Percentiles rank a stretch among this genome's conserved stretches.
phyloP scores from a whole-genome alignment of 1,284 basidiomycete genomes.

The Boletus semigastroideus region DNA sequence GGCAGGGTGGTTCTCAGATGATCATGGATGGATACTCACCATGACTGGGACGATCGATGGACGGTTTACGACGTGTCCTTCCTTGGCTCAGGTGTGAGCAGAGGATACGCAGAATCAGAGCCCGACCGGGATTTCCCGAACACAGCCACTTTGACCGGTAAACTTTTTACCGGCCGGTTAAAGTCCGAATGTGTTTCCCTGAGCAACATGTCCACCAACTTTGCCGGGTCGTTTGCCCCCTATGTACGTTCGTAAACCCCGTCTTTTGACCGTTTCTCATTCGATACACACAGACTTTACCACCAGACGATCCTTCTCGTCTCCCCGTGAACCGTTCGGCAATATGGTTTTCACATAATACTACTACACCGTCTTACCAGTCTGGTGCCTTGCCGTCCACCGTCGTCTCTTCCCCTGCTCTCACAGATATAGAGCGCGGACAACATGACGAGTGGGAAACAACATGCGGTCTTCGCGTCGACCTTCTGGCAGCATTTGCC shows the following conservation, averaged over 20 bases:
- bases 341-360: constrained; percentile 54
- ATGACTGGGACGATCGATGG: constrained; percentile 21
- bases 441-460: constrained; percentile 72
- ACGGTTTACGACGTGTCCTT: constrained; percentile 21
- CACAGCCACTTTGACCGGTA: constrained; percentile 24
- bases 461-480: constrained; percentile 63
- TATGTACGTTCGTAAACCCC: constrained; percentile 29
- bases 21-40: constrained; percentile 23
- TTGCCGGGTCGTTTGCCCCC: constrained; percentile 19
- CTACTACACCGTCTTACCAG: constrained; percentile 57
- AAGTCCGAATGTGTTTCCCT: background rate
- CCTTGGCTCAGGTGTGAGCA: constrained; percentile 15
- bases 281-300: constrained; percentile 45
- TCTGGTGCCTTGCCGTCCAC: constrained; percentile 65
- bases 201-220: constrained; percentile 8
- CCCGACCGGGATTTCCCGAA: constrained; percentile 28
- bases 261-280: constrained; percentile 34
- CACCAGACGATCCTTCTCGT: constrained; percentile 49
- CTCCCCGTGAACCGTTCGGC: constrained; percentile 37
- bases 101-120: constrained; percentile 15
- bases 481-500: constrained; percentile 65
- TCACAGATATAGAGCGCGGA: constrained; percentile 42
- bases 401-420: constrained; percentile 41
- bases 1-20: background rate
- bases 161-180: background rate